Conservation (phyloP, 371 early-diverging fungal genomes). For the Synchytrium microbalum region DNA sequence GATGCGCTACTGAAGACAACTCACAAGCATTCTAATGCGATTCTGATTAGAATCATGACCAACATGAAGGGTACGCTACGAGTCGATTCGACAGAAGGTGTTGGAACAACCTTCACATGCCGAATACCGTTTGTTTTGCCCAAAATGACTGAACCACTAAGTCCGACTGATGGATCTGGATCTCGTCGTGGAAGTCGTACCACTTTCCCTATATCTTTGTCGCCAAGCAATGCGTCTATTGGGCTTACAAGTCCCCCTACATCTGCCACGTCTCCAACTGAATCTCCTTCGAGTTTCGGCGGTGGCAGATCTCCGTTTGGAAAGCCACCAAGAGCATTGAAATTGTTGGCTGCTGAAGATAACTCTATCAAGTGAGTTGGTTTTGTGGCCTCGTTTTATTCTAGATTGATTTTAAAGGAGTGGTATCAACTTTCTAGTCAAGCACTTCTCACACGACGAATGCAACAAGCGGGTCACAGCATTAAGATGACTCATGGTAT, state of each 20-base stretch:
- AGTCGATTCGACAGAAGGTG: not conserved
- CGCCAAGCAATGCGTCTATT: too few species aligned
- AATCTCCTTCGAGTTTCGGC: too few species aligned
- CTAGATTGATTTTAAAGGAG: too few species aligned
- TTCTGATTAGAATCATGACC: not conserved
- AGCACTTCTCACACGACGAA: not conserved
- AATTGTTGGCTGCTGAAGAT: not conserved
- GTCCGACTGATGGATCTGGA: too few species aligned
- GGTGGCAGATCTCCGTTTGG: too few species aligned
- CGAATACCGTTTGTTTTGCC: not conserved
- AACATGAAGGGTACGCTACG: constrained; percentile 1
- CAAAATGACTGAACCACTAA: not conserved
- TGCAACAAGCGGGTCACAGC: not conserved
- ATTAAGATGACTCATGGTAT: not conserved
- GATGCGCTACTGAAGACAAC: too few species aligned
- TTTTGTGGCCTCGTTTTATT: not conserved
- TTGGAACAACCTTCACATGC: not conserved
- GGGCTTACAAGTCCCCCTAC: too few species aligned
- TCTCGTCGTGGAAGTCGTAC: too few species aligned
- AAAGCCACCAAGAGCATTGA: not conserved
- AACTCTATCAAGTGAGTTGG: not conserved
- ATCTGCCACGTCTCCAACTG: too few species aligned
- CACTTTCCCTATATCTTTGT: too few species aligned
- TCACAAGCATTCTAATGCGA: too few species aligned
- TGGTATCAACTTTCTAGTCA: too few species aligned